A percentile compares a stretch with the other conserved stretches of the same genome.
Conservation (phyloP, 2,329 filamentous ascomycete genomes). For the Aspergillus uvarum region DNA sequence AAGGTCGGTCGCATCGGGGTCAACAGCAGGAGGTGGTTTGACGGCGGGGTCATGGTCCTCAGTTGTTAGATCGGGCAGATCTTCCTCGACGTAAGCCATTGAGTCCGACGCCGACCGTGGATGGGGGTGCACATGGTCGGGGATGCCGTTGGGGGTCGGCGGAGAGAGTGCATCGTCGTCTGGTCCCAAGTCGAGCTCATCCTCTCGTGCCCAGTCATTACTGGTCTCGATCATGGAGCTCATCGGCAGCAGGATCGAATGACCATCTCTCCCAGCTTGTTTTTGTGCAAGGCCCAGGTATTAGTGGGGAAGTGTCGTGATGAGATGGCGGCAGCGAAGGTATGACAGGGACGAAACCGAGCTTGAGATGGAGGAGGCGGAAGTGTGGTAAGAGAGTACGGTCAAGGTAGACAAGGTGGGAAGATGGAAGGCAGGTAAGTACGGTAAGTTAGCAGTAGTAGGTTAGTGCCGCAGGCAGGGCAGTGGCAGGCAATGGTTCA, state of each 20-base stretch:
- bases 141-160: constrained; percentile 28
- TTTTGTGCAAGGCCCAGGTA: background rate
- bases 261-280: constrained; percentile 51
- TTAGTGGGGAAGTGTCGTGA: background rate
- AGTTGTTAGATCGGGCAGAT: constrained; percentile 27
- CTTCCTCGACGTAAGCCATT: constrained; percentile 26
- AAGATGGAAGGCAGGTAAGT: background rate
- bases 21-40: constrained; percentile 17
- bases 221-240: constrained; percentile 66
- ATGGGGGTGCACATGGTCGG: constrained; percentile 21
- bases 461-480: background rate
- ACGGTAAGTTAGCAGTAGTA: too few relatives aligned
- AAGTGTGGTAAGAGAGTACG: background rate
- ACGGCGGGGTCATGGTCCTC: constrained; percentile 24
- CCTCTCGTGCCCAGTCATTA: constrained; percentile 60
- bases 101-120: constrained; percentile 20
- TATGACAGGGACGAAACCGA: background rate
- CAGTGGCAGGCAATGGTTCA: background rate
- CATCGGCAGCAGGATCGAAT: constrained; percentile 58
- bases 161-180: constrained; percentile 38
- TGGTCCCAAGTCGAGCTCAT: constrained; percentile 49
- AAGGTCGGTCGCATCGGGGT: constrained; percentile 22
- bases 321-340: background rate
- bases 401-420: background rate
- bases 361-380: background rate